A percentile compares a stretch with the other conserved stretches of the same genome.
Conservation (phyloP, 2,329 filamentous ascomycete species). For the Penicillium brasilianum region DNA sequence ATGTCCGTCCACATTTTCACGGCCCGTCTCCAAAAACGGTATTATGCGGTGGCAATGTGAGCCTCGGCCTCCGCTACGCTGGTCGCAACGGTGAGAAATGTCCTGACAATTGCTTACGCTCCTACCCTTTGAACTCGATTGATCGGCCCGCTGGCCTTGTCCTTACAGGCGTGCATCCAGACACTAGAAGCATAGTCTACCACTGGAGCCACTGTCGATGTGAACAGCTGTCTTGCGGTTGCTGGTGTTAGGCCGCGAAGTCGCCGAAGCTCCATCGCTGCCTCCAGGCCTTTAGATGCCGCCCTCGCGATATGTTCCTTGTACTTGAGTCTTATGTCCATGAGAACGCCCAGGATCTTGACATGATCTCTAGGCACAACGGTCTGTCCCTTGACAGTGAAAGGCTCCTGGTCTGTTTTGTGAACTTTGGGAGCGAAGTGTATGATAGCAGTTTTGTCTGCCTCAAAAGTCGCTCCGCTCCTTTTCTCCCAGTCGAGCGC, state of each 20-base stretch:
- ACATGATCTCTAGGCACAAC: slow-evolving; percentile 24
- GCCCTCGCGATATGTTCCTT: slow-evolving; percentile 28
- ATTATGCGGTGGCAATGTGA: slow-evolving; percentile 25
- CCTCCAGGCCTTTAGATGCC: slow-evolving; percentile 33
- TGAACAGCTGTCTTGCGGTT: slow-evolving; percentile 29
- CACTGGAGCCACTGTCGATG: slow-evolving; percentile 32
- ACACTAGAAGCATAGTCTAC: slow-evolving; percentile 33
- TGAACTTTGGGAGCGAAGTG: slow-evolving; percentile 37
- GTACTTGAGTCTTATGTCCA: slow-evolving; percentile 36
- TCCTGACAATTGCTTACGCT: slow-evolving; percentile 32
- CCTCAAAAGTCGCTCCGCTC: slow-evolving; percentile 41
- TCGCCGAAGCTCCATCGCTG: slow-evolving; percentile 25
- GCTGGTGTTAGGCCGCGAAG: slow-evolving; percentile 22
- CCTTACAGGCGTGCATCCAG: slow-evolving; percentile 30
- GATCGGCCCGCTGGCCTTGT: slow-evolving; percentile 24
- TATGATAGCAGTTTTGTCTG: slow-evolving; percentile 42
- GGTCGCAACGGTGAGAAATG: slow-evolving; percentile 31
- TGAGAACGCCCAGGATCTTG: slow-evolving; percentile 32
- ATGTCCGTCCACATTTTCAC: slow-evolving; percentile 28
- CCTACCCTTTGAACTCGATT: slow-evolving; percentile 33
- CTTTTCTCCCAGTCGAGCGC: slow-evolving; percentile 34
- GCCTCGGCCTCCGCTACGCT: slow-evolving; percentile 34
- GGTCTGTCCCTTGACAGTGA: slow-evolving; percentile 29
- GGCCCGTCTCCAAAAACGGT: slow-evolving; percentile 27
- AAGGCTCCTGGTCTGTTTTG: slow-evolving; percentile 26